phyloP scores from a whole-genome alignment of 2,329 filamentous ascomycete genomes.

The Calycina marina region DNA sequence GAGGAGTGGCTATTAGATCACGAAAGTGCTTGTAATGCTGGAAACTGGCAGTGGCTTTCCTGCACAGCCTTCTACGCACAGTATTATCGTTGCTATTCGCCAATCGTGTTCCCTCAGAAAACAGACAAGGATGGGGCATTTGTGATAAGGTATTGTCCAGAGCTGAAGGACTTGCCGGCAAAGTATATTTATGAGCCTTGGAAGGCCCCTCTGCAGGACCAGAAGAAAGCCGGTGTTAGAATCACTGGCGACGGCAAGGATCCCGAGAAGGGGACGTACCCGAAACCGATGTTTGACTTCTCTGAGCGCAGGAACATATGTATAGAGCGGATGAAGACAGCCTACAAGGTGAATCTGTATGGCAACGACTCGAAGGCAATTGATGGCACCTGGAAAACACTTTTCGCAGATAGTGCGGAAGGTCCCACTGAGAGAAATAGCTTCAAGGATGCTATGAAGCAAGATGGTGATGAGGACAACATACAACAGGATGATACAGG shows the following conservation, averaged over 20 bases:
- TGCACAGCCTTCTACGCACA: constrained; percentile 64
- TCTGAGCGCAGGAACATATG: constrained; percentile 44
- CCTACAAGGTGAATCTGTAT: constrained; percentile 49
- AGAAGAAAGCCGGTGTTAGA: constrained; percentile 52
- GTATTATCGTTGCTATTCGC: constrained; percentile 57
- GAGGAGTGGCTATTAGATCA: constrained; percentile 65
- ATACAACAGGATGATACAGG: constrained; percentile 7
- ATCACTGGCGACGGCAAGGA: constrained; percentile 38
- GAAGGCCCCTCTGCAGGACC: constrained; percentile 54
- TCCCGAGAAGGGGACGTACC: constrained; percentile 39
- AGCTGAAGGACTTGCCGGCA: constrained; percentile 43
- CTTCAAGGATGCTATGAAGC: constrained; percentile 8
- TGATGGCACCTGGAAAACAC: constrained; percentile 39
- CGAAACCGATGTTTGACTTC: constrained; percentile 70
- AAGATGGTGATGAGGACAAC: constrained; percentile 2
- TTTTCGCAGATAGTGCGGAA: constrained; percentile 29
- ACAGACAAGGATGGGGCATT: constrained; percentile 58
- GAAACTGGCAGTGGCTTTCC: constrained; percentile 67
- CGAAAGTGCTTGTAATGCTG: constrained; percentile 57
- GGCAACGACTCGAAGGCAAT: constrained; percentile 47
- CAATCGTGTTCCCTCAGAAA: constrained; percentile 58
- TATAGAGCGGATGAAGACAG: constrained; percentile 53
- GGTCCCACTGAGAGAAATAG: constrained; percentile 11
- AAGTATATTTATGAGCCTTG: constrained; percentile 72
- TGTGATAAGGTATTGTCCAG: constrained; percentile 51